These are phyloP conservation scores for Lichtheimia hyalospora DNA, from an alignment of 371 early-diverging fungal genomes.

Conservation along the genomic window DNA sequence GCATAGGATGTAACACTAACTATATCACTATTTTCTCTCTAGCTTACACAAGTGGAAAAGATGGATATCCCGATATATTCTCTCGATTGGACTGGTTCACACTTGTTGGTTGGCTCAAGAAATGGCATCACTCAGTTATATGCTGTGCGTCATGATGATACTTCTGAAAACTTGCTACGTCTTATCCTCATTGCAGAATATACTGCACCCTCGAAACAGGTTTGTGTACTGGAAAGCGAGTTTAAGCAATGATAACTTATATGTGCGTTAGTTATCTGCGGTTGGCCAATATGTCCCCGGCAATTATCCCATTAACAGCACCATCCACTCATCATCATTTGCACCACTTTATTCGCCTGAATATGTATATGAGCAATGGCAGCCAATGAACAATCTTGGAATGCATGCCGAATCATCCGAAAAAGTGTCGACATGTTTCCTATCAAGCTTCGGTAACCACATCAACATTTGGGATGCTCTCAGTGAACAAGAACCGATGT, in stretches of 20 bases:
- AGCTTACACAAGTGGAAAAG: constrained; percentile 16
- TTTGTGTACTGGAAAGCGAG: not conserved
- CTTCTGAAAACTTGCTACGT: not conserved
- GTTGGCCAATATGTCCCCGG: constrained; percentile 1
- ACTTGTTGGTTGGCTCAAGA: constrained; percentile 27
- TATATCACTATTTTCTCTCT: not conserved
- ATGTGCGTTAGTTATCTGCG: not conserved
- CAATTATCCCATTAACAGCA: constrained; percentile 17
- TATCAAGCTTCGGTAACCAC: constrained; percentile 10
- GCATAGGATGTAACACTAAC: not conserved
- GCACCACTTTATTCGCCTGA: constrained; percentile 17
- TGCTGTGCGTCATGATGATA: constrained; percentile 9
- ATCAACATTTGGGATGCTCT: constrained; percentile 31
- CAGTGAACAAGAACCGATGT: constrained; percentile 16
- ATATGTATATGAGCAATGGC: constrained; percentile 10
- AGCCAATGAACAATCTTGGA: constrained; percentile 1
- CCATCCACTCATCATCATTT: constrained; percentile 27
- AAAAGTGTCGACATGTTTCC: constrained; percentile 1
- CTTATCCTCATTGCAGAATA: not conserved
- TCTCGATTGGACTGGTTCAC: constrained; percentile 31
- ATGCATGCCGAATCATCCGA: not conserved
- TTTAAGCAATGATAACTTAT: not conserved
- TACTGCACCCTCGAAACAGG: not conserved
- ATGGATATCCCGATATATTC: constrained; percentile 29
- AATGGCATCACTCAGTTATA: constrained; percentile 18